Base-by-base conservation (phyloP, 352 stramenopile genomes). In the Globisporangium iwayamae region DNA sequence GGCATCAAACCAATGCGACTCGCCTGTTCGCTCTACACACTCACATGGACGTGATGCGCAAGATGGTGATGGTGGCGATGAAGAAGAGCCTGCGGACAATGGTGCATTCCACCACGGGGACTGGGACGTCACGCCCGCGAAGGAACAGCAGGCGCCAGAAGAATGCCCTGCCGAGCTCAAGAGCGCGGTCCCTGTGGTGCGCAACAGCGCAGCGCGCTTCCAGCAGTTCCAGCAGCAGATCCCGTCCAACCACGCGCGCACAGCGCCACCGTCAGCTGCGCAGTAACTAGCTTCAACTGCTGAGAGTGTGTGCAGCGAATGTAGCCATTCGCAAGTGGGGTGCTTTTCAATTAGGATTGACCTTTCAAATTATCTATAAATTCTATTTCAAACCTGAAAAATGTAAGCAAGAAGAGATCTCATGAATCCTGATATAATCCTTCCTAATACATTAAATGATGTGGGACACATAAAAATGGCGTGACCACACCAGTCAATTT, bases 171-270 rank as follows among this genome's bases (percentile, higher is more conserved):
- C 67, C 48, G 59, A 59, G 47, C 45, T 48, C 9, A 62, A 54
- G 25, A 25, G 50, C 4, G 34, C 43, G 18, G 53, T 56, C 3
- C 52, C 75, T 14, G 56, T 55, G 5, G 79, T 80, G 30, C n/a
- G 28, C 10, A 56, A 63, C 34, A 65, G 53, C 16, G 52, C 84
- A 0, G 69, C 65, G 4, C 74, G 70, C 22, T 65, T 82, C 41
- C 65, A 76, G 41, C 71, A 78, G 53, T 89, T 89, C 69, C 79
- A 80, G 58, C 70, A 79, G 62, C 76, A 85, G 61, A 67, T 87
- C 7, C 80, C 80, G 9, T 71, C 76, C 28, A 90, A 87, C 53
- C 56, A 61, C 56, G 73, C 69, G 34, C 59, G 63, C 51, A 56
- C 55, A 5, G 43, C 65, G n/a, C 32, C 30, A 34, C 5, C 28